Conservation (phyloP, 2,329 filamentous ascomycete species). For the Metarhizium humberi region DNA sequence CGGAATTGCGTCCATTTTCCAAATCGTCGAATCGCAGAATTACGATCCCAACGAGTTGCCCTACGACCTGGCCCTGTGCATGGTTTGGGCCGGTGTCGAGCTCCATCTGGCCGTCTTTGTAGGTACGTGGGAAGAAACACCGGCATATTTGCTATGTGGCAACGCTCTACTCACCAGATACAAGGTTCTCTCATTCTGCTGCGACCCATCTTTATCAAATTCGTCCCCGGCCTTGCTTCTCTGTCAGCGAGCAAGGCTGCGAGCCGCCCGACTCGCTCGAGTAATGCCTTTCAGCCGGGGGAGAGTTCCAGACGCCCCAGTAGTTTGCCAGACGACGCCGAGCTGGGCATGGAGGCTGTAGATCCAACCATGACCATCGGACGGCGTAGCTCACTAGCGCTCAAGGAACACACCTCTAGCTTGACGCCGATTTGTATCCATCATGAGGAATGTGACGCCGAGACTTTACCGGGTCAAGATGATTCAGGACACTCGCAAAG, state of each 20-base stretch:
- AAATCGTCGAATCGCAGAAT: conserved; percentile 14
- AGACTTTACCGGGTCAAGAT: background rate
- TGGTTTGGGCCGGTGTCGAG: conserved; percentile 20
- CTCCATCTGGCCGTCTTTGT: conserved; percentile 20
- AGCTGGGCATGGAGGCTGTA: background rate
- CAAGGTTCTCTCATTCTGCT: background rate
- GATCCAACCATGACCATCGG: background rate
- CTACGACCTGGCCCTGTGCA: conserved; percentile 15
- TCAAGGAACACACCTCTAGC: background rate
- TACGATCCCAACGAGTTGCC: conserved; percentile 15
- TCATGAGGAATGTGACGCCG: background rate
- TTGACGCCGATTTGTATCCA: background rate
- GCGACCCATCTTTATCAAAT: background rate
- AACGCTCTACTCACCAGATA: background rate
- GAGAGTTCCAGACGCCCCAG: background rate
- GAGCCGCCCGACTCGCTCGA: background rate
- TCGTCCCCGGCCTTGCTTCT: background rate
- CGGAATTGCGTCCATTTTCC: conserved; percentile 18
- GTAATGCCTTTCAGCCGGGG: background rate
- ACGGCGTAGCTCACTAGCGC: background rate
- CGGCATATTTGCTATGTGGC: too few species aligned
- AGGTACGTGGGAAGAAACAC: conserved; percentile 7
- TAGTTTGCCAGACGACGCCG: background rate
- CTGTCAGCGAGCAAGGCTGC: background rate
- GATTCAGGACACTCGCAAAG: background rate